A percentile compares a stretch with the other conserved stretches of the same genome.
Evolutionary conservation across 1,284 basidiomycete species (phyloP).

Genomic region (Melanopsichium pennsylvanicum): DNA sequence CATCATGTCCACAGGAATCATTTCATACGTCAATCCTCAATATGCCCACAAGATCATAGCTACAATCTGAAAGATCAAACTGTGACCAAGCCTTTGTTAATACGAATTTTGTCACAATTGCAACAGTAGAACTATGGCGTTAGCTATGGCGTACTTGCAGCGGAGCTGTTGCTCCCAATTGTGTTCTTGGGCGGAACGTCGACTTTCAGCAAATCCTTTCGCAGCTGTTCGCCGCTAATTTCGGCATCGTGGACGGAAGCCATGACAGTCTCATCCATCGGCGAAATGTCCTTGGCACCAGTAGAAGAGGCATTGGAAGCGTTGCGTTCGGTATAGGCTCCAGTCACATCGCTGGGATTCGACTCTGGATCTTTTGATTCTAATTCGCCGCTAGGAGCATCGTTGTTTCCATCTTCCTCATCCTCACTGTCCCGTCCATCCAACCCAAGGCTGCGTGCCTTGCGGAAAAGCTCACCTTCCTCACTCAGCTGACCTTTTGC

Average conservation of each 20-base stretch:
- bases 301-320: background rate
- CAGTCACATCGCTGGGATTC: background rate
- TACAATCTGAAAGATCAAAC: too few relatives aligned
- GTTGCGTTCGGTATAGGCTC: background rate
- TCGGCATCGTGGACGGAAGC: constrained; percentile 21
- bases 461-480: constrained; percentile 58
- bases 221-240: constrained; percentile 48
- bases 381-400: background rate
- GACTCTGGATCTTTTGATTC: background rate
- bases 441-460: constrained; percentile 38
- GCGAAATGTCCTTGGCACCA: background rate
- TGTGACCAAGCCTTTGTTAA: too few relatives aligned
- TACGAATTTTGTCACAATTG: too few relatives aligned
- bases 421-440: constrained; percentile 20
- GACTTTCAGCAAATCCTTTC: constrained; percentile 44
- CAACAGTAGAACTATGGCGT: too few relatives aligned
- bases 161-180: too few relatives aligned
- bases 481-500: constrained; percentile 56
- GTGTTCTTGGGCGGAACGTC: constrained; percentile 31
- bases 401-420: constrained; percentile 3
- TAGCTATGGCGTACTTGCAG: too few relatives aligned
- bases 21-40: too few relatives aligned
- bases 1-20: too few relatives aligned
- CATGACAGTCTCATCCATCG: background rate
- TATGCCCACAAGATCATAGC: too few relatives aligned